Conservation (phyloP, 2,329 filamentous ascomycete species). For the Paecilomyces formosus region DNA sequence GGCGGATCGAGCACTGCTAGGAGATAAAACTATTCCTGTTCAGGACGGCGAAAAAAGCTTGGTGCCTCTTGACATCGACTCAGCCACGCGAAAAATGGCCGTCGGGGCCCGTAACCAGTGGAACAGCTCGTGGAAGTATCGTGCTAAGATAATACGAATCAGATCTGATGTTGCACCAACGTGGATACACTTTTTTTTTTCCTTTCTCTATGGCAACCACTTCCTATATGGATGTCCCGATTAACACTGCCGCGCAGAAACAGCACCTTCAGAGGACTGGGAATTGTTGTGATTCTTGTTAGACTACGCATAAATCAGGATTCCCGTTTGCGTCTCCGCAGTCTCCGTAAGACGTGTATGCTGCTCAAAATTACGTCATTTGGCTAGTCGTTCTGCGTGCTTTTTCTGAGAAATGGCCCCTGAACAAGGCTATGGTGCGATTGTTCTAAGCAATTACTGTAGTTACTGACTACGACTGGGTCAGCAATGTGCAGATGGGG, state of each 20-base stretch:
- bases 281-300: too few species aligned
- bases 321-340: too few species aligned
- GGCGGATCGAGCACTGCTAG: neutral
- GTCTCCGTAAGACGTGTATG: too few species aligned
- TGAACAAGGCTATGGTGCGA: too few species aligned
- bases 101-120: neutral
- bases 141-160: neutral
- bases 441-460: too few species aligned
- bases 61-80: neutral
- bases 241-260: neutral
- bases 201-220: neutral
- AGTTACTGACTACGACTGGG: too few species aligned
- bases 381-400: too few species aligned
- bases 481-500: too few species aligned
- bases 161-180: neutral
- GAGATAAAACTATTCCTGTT: neutral
- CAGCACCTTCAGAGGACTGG: neutral
- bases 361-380: too few species aligned
- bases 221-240: too few species aligned
- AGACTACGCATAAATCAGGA: too few species aligned
- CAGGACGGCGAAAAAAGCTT: neutral
- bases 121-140: neutral
- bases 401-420: too few species aligned
- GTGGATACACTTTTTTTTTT: neutral
- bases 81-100: neutral